Conservation (phyloP, 2,329 filamentous ascomycete species). For the Fusarium luffae region DNA sequence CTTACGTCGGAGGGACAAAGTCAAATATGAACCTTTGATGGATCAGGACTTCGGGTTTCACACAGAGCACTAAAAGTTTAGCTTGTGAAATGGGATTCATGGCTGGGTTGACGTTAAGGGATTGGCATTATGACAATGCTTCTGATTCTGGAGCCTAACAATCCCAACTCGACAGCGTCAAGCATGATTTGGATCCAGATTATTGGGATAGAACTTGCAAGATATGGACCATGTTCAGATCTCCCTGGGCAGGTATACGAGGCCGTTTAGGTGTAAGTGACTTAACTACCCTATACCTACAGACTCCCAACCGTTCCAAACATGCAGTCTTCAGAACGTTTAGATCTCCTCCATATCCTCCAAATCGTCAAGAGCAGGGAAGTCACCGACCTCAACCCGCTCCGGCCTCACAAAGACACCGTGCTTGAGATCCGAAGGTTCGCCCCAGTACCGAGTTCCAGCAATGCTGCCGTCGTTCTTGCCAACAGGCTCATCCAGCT, state of each 20-base stretch:
- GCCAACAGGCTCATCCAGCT: slow-evolving; percentile 81
- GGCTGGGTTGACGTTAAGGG: neutral
- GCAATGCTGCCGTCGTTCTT: slow-evolving; percentile 84
- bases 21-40: neutral
- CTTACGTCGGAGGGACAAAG: neutral
- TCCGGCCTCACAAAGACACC: slow-evolving; percentile 85
- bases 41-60: neutral
- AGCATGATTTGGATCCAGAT: neutral
- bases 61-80: neutral
- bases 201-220: neutral
- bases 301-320: neutral
- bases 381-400: slow-evolving; percentile 81
- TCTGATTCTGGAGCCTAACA: neutral
- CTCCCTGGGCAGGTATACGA: neutral
- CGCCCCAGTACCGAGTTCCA: slow-evolving; percentile 75
- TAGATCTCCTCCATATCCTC: slow-evolving; percentile 83
- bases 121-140: neutral
- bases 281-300: neutral
- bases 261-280: neutral
- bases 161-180: neutral
- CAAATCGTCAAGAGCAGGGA: slow-evolving; percentile 74
- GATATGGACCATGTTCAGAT: neutral
- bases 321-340: neutral
- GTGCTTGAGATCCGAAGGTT: slow-evolving; percentile 71
- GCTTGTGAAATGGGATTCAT: neutral